Conservation (phyloP, 1,284 basidiomycete genomes). For the Farysia itapuensis region DNA sequence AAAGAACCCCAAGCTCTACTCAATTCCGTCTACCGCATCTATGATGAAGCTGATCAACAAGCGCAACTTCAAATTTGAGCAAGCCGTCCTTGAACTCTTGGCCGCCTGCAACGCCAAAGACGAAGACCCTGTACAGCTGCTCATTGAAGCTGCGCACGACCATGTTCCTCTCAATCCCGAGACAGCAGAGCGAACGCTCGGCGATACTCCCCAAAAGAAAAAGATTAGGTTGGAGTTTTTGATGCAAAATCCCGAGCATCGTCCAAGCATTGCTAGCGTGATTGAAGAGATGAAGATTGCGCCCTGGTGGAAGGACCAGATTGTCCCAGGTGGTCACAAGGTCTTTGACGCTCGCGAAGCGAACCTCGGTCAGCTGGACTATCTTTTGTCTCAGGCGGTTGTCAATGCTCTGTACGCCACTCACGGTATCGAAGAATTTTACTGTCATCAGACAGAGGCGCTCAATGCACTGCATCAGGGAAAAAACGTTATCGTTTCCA, state of each 20-base stretch:
- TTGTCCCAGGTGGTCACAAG: constrained; percentile 54
- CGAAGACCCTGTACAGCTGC: constrained; percentile 50
- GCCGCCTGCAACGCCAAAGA: constrained; percentile 47
- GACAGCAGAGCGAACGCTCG: constrained; percentile 15
- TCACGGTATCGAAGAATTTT: constrained; percentile 71
- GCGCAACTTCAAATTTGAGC: constrained; percentile 54
- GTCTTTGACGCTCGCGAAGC: constrained; percentile 42
- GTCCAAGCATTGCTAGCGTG: constrained; percentile 40
- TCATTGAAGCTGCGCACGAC: constrained; percentile 50
- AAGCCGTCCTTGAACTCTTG: constrained; percentile 52
- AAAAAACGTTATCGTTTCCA: constrained; percentile 81
- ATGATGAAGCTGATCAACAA: constrained; percentile 56
- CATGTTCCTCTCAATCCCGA: constrained; percentile 51
- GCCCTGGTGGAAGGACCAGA: constrained; percentile 57
- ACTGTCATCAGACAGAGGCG: constrained; percentile 77
- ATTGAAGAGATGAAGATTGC: constrained; percentile 46
- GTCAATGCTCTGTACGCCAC: constrained; percentile 68
- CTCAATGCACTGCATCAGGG: constrained; percentile 70
- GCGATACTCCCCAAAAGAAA: constrained; percentile 47
- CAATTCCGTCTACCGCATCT: constrained; percentile 34
- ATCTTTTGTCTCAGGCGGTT: constrained; percentile 62
- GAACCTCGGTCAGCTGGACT: constrained; percentile 36
- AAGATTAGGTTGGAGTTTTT: constrained; percentile 49
- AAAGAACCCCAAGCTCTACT: constrained; percentile 30
- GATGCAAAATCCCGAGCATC: constrained; percentile 44